phyloP scores from a whole-genome alignment of 345 rosid species.

The Noccaea bulbosa region DNA sequence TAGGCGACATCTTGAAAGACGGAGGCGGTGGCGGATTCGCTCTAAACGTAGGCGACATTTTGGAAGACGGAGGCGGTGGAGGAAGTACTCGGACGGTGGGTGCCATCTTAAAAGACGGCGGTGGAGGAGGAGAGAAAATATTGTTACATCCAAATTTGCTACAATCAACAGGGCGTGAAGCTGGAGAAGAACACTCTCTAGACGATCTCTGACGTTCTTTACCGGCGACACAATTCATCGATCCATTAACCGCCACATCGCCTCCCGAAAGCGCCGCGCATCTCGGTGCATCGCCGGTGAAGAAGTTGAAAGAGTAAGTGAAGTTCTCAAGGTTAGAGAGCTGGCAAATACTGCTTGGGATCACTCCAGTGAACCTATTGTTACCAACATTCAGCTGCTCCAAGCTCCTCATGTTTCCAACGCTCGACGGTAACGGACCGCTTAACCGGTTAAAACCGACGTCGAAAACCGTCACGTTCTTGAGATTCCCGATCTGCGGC shows the following conservation, averaged over 20 bases:
- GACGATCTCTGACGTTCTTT: constrained; percentile 57
- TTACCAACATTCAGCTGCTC: constrained; percentile 68
- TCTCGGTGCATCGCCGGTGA: constrained; percentile 59
- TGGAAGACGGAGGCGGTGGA: constrained; percentile 40
- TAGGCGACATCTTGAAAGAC: constrained; percentile 42
- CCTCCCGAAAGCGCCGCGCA: constrained; percentile 53
- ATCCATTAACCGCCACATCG: constrained; percentile 46
- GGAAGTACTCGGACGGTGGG: constrained; percentile 45
- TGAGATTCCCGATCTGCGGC: constrained; percentile 58
- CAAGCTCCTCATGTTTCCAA: constrained; percentile 66
- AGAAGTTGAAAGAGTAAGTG: constrained; percentile 68
- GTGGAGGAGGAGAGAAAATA: constrained; percentile 40
- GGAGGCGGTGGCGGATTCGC: constrained; percentile 38
- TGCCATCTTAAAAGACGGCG: constrained; percentile 43
- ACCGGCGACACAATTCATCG: constrained; percentile 59
- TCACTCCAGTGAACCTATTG: constrained; percentile 59
- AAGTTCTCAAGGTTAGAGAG: constrained; percentile 65
- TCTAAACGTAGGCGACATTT: constrained; percentile 36
- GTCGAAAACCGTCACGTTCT: constrained; percentile 63
- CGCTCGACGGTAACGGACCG: constrained; percentile 56
- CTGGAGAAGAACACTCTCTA: constrained; percentile 57
- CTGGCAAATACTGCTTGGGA: constrained; percentile 58
- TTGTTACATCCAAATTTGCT: constrained; percentile 52
- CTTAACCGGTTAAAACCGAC: constrained; percentile 62
- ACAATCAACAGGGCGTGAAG: constrained; percentile 63